Evolutionary conservation across 768 basidiomycete genomes (phyloP), one percentile per base, ranked within the genome.

Genomic region (Favolaschia claudopus): DNA sequence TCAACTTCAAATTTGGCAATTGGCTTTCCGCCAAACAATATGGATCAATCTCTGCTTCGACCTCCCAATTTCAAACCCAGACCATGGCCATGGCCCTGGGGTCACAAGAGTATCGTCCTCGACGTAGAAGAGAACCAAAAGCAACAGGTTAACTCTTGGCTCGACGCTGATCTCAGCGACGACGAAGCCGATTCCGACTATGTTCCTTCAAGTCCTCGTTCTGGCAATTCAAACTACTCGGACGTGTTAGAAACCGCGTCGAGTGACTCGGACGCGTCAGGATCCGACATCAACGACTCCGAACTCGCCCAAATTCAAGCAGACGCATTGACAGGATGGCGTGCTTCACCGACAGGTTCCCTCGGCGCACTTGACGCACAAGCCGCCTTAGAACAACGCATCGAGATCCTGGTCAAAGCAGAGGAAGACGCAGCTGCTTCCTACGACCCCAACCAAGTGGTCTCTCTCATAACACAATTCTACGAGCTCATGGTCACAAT

Each of bases 1-100:
- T n/a, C n/a, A n/a, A n/a, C n/a, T n/a, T n/a, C n/a, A n/a, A n/a
- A n/a, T n/a, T n/a, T n/a, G n/a, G n/a, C n/a, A n/a, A n/a, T n/a
- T n/a, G n/a, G n/a, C n/a, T n/a, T n/a, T n/a, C n/a, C n/a, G n/a
- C n/a, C n/a, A n/a, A n/a, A n/a, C n/a, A n/a, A n/a, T n/a, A n/a
- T n/a, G n/a, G n/a, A n/a, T n/a, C n/a, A n/a, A n/a, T n/a, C n/a
- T n/a, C n/a, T n/a, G n/a, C n/a, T n/a, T n/a, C n/a, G n/a, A n/a
- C n/a, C n/a, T n/a, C n/a, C n/a, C n/a, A n/a, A n/a, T n/a, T n/a
- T n/a, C n/a, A n/a, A n/a, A n/a, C n/a, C n/a, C 29, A 29, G 34
- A 22, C 29, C 27, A 2, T 34, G 50, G 34, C 60, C 53, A 8
- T 60, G 52, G 59, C 59, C 59, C 9, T 55, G 52, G 52, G 46